Evolutionary conservation across 768 basidiomycete species (phyloP), one percentile per base, ranked within the genome.

Genomic region (Trametes coccinea): DNA sequence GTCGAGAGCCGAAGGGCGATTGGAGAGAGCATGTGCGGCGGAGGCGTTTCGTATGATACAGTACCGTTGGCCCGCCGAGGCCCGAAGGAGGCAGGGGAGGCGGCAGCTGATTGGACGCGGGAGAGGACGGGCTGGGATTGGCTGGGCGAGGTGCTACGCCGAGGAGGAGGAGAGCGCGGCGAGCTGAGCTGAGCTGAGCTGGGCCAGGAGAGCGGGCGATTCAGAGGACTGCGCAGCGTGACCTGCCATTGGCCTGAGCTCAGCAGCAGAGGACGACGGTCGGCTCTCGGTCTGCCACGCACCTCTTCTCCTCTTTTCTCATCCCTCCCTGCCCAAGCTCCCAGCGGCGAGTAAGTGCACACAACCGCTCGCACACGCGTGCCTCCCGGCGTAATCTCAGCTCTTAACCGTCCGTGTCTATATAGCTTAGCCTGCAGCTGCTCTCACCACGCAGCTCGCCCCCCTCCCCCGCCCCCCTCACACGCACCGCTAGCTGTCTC

Each of bases 401-500:
- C 41, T 13, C 41, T 58, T 53, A 45, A 37, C 44, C 61, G 55
- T 49, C 59, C 48, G 3, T 17, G 48, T 16, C 13, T 39, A 39
- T 39, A 39, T 43, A 43, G 41, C 41, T n/a, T 43, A 31, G 16
- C 58, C 29, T 44, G n/a, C n/a, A n/a, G n/a, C n/a, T n/a, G 55
- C 56, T 44, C 27, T 29, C 33, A 34, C 34, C 44, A 40, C 45
- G 16, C 69, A 74, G 30, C 53, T 37, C 22, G 5, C 50, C 34
- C 22, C 37, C 17, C 14, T 34, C 29, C 10, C 31, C 30, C 30
- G 9, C 50, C 37, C 52, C 14, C 29, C 61, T 56, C 61, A 40
- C 37, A 37, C 34, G 33, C 43, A 29, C 47, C n/a, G 53, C 29
- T 30, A 16, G 54, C 34, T 37, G 34, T 37, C 34, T 37, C 34